These are phyloP conservation scores for Sarocladium brachiariae DNA, from an alignment of 2,329 filamentous ascomycete genomes.

Conservation along the genomic window DNA sequence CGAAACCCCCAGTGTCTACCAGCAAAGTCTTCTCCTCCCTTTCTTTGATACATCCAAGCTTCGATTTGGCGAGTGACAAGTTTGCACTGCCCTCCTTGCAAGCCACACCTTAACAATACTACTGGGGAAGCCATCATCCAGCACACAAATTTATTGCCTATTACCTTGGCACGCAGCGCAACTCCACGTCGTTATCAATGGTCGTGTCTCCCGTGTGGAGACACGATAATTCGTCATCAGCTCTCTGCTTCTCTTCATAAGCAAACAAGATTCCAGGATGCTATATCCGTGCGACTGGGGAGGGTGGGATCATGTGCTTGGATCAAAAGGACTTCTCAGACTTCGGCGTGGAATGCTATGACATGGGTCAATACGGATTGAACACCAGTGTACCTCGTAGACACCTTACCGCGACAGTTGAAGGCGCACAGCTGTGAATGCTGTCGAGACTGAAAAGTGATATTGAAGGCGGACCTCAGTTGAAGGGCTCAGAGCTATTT, in stretches of 20 bases:
- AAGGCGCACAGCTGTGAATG: too few relatives aligned
- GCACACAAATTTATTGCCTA: too few relatives aligned
- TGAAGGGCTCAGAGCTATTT: too few relatives aligned
- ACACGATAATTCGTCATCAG: conserved; percentile 45
- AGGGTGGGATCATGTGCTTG: conserved; percentile 44
- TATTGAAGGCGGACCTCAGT: too few relatives aligned
- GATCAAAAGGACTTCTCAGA: conserved; percentile 27
- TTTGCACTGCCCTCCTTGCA: too few relatives aligned
- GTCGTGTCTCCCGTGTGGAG: neutral
- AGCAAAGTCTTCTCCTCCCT: neutral
- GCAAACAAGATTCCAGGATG: conserved; percentile 49
- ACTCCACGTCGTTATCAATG: conserved; percentile 4
- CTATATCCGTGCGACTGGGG: conserved; percentile 43
- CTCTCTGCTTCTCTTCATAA: conserved; percentile 42
- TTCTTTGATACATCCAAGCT: too few relatives aligned
- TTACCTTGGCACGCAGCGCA: neutral
- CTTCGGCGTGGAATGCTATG: conserved; percentile 11
- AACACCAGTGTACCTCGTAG: too few relatives aligned
- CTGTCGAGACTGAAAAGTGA: too few relatives aligned
- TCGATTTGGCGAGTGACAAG: too few relatives aligned
- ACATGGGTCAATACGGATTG: conserved; percentile 12
- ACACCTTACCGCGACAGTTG: too few relatives aligned
- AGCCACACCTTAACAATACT: conserved; percentile 2
- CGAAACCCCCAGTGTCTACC: too few relatives aligned
- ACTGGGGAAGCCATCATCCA: too few relatives aligned